These are phyloP conservation scores for Salvia sclarea DNA, from an alignment of 305 asterid species.

Conservation along the genomic window DNA sequence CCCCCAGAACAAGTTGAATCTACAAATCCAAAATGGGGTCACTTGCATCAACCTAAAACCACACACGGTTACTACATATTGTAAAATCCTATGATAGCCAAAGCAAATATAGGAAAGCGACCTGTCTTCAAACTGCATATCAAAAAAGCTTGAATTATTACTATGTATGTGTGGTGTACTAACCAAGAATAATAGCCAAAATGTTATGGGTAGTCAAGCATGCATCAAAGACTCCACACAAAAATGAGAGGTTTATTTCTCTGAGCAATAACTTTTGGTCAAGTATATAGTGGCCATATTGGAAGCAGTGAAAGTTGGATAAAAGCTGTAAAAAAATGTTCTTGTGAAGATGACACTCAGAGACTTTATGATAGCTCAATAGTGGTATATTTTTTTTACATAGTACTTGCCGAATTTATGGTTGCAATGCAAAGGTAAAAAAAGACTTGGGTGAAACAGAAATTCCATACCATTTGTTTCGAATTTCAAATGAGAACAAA, in stretches of 20 bases:
- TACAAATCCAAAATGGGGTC: not conserved
- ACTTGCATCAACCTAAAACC: not conserved
- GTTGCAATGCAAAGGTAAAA: not conserved
- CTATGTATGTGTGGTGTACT: not conserved
- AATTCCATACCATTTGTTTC: not conserved
- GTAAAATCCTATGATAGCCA: slow-evolving; percentile 29
- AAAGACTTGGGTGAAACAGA: not conserved
- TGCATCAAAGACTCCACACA: slow-evolving; percentile 11
- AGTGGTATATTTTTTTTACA: not conserved
- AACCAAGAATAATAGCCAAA: slow-evolving; percentile 26
- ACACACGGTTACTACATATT: not conserved
- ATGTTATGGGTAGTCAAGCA: slow-evolving; percentile 22
- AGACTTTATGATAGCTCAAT: slow-evolving; percentile 27
- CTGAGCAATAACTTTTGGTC: slow-evolving; percentile 12
- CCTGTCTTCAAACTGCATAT: slow-evolving; percentile 31
- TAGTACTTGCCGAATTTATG: not conserved
- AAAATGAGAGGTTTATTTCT: not conserved
- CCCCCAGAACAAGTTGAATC: not conserved
- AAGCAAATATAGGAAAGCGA: slow-evolving; percentile 24
- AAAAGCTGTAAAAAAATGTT: slow-evolving; percentile 26
- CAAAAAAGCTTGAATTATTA: slow-evolving; percentile 27
- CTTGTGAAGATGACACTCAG: slow-evolving; percentile 35
- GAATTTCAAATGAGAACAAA: not conserved
- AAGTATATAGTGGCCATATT: slow-evolving; percentile 9
- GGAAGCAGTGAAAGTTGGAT: slow-evolving; percentile 36